A percentile compares a stretch with the other conserved stretches of the same genome.
Conservation (phyloP, 2,329 filamentous ascomycete species). For the Fusarium cyanostomum region DNA sequence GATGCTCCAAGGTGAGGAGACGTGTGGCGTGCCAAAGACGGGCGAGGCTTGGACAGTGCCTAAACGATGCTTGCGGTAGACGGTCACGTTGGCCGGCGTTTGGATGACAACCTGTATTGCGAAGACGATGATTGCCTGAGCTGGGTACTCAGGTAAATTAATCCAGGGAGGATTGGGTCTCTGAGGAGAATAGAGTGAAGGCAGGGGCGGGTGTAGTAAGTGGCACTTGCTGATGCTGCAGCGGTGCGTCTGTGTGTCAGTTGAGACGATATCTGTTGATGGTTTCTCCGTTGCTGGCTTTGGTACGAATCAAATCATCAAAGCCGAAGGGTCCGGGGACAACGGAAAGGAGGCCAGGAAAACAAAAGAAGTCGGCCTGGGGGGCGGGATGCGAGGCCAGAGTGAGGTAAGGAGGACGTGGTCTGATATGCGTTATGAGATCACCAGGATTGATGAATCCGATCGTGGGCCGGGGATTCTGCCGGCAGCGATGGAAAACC, state of each 20-base stretch:
- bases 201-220: constrained; percentile 19
- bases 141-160: constrained; percentile 1
- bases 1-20: constrained; percentile 42
- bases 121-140: constrained; percentile 6
- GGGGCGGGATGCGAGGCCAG: constrained; percentile 4
- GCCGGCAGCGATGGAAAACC: neutral
- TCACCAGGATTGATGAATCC: constrained; percentile 21
- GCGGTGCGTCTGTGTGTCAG: constrained; percentile 16
- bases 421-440: constrained; percentile 43
- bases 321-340: constrained; percentile 18
- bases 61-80: constrained; percentile 14
- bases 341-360: constrained; percentile 13
- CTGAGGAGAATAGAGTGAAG: constrained; percentile 3
- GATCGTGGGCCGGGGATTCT: constrained; percentile 1
- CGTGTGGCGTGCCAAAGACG: constrained; percentile 37
- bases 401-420: constrained; percentile 35
- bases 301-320: constrained; percentile 29
- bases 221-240: constrained; percentile 26
- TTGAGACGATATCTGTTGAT: constrained; percentile 8
- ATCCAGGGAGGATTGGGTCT: constrained; percentile 17
- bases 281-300: constrained; percentile 14
- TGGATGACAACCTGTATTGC: constrained; percentile 31
- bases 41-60: constrained; percentile 7
- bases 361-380: neutral
- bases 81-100: constrained; percentile 37